Evolutionary conservation across 2,329 filamentous ascomycete species (phyloP).

Genomic region (Diaporthe aspalathi): DNA sequence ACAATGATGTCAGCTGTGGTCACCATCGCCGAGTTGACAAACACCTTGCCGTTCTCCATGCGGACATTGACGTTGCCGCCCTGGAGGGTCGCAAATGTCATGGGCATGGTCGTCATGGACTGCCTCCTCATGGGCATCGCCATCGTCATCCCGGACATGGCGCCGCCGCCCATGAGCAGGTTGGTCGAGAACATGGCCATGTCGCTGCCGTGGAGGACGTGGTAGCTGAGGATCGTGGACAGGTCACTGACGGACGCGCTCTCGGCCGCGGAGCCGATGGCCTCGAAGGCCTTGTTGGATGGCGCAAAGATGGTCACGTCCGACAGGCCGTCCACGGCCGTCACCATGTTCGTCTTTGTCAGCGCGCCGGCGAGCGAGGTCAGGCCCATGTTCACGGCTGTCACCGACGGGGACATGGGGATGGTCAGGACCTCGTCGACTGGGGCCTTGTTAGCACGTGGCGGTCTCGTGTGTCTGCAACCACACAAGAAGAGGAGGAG

Average conservation of each 20-base stretch:
- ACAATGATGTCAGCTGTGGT: conserved; percentile 61
- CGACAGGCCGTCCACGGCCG: conserved; percentile 40
- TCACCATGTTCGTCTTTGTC: conserved; percentile 43
- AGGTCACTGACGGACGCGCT: conserved; percentile 46
- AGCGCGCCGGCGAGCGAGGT: conserved; percentile 52
- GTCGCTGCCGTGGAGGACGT: conserved; percentile 44
- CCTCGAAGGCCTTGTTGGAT: conserved; percentile 47
- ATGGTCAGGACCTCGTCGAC: conserved; percentile 53
- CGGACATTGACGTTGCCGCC: conserved; percentile 50
- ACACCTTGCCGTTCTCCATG: conserved; percentile 50
- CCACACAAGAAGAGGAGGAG: too few relatives aligned
- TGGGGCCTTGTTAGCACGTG: background rate
- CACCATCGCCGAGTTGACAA: conserved; percentile 55
- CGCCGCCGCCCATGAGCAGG: conserved; percentile 64
- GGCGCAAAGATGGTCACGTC: conserved; percentile 48
- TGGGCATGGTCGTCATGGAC: conserved; percentile 41
- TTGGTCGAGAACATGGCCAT: conserved; percentile 89
- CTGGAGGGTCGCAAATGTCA: conserved; percentile 45
- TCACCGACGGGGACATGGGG: conserved; percentile 48
- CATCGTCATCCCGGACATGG: conserved; percentile 71
- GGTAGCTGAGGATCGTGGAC: conserved; percentile 49
- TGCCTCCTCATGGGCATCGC: conserved; percentile 29
- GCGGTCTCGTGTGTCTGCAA: background rate
- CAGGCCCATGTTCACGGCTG: conserved; percentile 48
- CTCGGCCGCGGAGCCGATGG: conserved; percentile 49